Conservation (phyloP, 2,329 filamentous ascomycete species). For the Epichloe aotearoae region DNA sequence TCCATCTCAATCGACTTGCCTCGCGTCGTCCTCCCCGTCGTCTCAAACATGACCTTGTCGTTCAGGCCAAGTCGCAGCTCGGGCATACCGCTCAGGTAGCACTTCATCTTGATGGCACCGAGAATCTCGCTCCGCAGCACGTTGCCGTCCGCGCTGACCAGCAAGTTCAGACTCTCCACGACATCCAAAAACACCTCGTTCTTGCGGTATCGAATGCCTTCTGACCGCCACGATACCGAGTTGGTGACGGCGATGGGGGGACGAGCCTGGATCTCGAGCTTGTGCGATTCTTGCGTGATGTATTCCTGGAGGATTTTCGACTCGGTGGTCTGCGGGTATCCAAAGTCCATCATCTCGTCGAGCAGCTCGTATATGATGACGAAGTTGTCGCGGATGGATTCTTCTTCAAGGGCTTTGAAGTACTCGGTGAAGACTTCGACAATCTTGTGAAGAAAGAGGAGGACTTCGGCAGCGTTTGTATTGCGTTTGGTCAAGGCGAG, state of each 20-base stretch:
- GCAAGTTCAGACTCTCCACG: constrained; percentile 87
- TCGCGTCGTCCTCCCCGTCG: constrained; percentile 80
- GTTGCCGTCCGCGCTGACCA: constrained; percentile 89
- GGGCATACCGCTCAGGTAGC: constrained; percentile 96
- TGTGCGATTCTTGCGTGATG: constrained; percentile 98
- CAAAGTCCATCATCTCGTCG: constrained; percentile 99
- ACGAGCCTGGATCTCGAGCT: constrained; percentile 89
- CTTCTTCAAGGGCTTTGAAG: constrained; percentile 97
- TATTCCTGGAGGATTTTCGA: constrained; percentile 98
- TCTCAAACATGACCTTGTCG: constrained; percentile 99
- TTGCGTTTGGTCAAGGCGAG: constrained; percentile 97
- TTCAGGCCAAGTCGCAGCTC: constrained; percentile 88
- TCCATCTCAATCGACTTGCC: constrained; percentile 99
- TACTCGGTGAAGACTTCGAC: constrained; percentile 99
- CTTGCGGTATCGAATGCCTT: constrained; percentile 96
- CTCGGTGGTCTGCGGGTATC: constrained; percentile 96
- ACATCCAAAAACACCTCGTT: constrained; percentile 99
- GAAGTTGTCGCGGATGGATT: constrained; percentile 98
- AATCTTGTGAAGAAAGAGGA: constrained; percentile 94
- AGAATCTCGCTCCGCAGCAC: constrained; percentile 93
- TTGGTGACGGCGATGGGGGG: constrained; percentile 99
- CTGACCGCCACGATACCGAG: constrained; percentile 92
- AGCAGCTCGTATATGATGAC: constrained; percentile 97
- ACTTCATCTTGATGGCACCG: constrained; percentile 98
- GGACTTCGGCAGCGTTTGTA: constrained; percentile 95